Percentiles rank a stretch among this genome's conserved stretches.
These are phyloP conservation scores for Dacryopinax spathularia DNA, from an alignment of 768 basidiomycete genomes.

Conservation along the genomic window DNA sequence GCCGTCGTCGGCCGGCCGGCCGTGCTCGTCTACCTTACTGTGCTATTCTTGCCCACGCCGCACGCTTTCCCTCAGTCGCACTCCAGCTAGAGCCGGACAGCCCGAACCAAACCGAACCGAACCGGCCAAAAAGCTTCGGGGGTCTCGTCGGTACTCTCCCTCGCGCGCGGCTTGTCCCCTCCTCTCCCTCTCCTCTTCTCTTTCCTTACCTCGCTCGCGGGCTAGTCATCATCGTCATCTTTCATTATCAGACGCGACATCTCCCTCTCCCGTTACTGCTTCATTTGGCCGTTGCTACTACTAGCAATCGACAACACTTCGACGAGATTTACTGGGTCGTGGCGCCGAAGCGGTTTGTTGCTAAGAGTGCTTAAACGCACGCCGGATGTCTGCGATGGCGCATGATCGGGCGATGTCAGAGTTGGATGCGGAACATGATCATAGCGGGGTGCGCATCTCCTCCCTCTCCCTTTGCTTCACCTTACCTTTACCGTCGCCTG, in stretches of 20 bases:
- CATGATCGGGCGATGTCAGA: not conserved
- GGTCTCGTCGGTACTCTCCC: not conserved
- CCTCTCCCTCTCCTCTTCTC: not conserved
- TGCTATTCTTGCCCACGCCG: no score
- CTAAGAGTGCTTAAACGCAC: no score
- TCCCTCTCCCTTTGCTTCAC: not conserved
- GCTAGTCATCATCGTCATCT: not conserved
- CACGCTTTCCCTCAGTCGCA: no score
- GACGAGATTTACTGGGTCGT: no score
- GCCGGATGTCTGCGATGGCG: not conserved
- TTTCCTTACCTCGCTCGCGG: not conserved
- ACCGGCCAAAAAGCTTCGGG: not conserved
- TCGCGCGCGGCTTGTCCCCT: not conserved
- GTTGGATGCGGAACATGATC: not conserved
- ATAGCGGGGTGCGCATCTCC: not conserved
- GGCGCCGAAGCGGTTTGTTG: no score
- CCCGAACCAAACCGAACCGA: not conserved
- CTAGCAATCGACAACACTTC: not conserved
- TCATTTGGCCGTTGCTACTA: not conserved
- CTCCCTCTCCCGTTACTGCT: not conserved
- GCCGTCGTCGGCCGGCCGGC: no score
- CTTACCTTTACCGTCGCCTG: constrained; percentile 29
- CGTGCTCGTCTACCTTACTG: no score
- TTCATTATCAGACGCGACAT: not conserved
- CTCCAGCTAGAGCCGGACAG: no score